These are phyloP conservation scores for Suillus paluster DNA, from an alignment of 768 basidiomycete genomes.

Conservation along the genomic window DNA sequence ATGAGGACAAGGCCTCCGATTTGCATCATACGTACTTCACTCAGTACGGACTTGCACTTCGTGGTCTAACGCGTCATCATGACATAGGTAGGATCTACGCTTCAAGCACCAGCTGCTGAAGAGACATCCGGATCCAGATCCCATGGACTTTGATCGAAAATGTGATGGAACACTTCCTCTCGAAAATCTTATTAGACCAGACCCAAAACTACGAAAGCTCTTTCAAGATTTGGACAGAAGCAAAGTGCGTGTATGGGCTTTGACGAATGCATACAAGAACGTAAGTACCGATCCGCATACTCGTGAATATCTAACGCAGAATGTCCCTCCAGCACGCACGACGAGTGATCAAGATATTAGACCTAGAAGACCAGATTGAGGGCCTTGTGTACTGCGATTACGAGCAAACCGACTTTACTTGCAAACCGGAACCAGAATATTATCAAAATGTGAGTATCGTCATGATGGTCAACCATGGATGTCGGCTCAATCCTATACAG, in stretches of 20 bases:
- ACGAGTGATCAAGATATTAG: conserved; percentile 76
- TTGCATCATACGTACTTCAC: conserved; percentile 77
- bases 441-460: conserved; percentile 56
- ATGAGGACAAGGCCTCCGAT: conserved; percentile 66
- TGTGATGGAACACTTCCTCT: conserved; percentile 86
- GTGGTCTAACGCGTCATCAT: conserved; percentile 78
- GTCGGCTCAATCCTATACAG: conserved; percentile 38
- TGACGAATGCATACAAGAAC: conserved; percentile 83
- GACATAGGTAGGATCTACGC: conserved; percentile 53
- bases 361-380: conserved; percentile 71
- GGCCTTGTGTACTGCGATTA: conserved; percentile 86
- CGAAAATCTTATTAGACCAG: conserved; percentile 74
- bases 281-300: conserved; percentile 45
- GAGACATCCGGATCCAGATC: conserved; percentile 50
- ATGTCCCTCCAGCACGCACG: conserved; percentile 65
- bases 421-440: conserved; percentile 81
- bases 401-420: conserved; percentile 61
- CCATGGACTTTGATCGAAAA: conserved; percentile 80
- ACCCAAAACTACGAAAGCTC: conserved; percentile 64
- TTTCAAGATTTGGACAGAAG: conserved; percentile 79
- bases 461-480: background rate
- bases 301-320: conserved; percentile 12
- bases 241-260: conserved; percentile 80
- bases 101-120: background rate
- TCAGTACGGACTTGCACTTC: conserved; percentile 81